Conservation (phyloP, 352 stramenopile species). For the Phytophthora multivora region DNA sequence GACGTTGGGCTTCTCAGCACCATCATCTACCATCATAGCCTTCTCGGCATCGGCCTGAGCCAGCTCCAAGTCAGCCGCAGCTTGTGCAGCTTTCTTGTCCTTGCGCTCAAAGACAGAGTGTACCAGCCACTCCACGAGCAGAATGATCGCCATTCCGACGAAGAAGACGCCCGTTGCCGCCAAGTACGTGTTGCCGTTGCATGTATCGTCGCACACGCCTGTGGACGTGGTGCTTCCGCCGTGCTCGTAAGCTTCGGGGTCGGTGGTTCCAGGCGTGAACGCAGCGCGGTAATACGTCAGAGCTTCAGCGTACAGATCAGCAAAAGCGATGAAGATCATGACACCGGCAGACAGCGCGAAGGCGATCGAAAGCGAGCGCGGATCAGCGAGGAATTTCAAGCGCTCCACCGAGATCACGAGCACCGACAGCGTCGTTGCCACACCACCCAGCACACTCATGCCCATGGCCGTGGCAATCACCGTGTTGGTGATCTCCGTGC, state of each 20-base stretch:
- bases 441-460: constrained; percentile 68
- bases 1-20: constrained; percentile 19
- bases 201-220: constrained; percentile 63
- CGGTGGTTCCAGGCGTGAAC: constrained; percentile 52
- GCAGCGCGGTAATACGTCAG: constrained; percentile 59
- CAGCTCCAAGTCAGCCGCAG: constrained; percentile 17
- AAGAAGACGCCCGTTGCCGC: constrained; percentile 59
- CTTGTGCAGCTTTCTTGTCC: constrained; percentile 10
- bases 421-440: constrained; percentile 68
- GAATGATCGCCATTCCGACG: constrained; percentile 61
- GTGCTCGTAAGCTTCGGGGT: constrained; percentile 73
- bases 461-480: constrained; percentile 67
- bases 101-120: constrained; percentile 48
- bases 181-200: constrained; percentile 65
- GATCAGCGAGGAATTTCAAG: constrained; percentile 65
- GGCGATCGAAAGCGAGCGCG: constrained; percentile 57
- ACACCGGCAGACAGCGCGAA: constrained; percentile 75
- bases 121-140: constrained; percentile 69
- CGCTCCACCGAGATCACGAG: constrained; percentile 62
- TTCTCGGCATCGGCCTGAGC: constrained; percentile 16
- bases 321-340: constrained; percentile 77
- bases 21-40: constrained; percentile 15
- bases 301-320: constrained; percentile 59
- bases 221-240: constrained; percentile 33
- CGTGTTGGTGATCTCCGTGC: constrained; percentile 45